Percentiles rank a stretch among this genome's conserved stretches.
Conservation (phyloP, 257 asterid species). For the Nicotiana sylvestris region DNA sequence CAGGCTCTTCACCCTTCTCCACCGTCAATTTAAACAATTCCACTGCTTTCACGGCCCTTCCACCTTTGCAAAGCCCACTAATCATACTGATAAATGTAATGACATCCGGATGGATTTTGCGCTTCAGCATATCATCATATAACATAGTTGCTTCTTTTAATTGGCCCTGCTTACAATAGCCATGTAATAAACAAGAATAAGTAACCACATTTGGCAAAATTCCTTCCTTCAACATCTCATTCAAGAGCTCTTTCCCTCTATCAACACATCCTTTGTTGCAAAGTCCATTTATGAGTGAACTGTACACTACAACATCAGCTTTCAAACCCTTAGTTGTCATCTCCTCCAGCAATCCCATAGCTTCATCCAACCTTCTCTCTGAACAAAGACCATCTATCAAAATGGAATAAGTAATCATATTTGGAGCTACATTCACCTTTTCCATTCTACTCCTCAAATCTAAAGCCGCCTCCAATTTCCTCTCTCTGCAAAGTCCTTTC, state of each 20-base stretch:
- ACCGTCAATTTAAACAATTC: slow-evolving; percentile 55
- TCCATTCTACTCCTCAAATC: slow-evolving; percentile 54
- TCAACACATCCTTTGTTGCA: slow-evolving; percentile 41
- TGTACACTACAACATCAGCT: slow-evolving; percentile 38
- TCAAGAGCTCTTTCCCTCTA: slow-evolving; percentile 43
- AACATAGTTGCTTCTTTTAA: slow-evolving; percentile 43
- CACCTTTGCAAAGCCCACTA: slow-evolving; percentile 41
- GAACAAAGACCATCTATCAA: slow-evolving; percentile 45
- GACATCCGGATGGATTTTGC: slow-evolving; percentile 54
- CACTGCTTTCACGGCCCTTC: slow-evolving; percentile 46
- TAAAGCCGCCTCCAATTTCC: slow-evolving; percentile 46
- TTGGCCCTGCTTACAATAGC: slow-evolving; percentile 51
- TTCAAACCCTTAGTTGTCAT: slow-evolving; percentile 47
- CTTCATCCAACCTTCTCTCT: slow-evolving; percentile 43
- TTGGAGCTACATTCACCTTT: slow-evolving; percentile 28
- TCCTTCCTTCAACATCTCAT: slow-evolving; percentile 53
- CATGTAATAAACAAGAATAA: slow-evolving; percentile 54
- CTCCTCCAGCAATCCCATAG: slow-evolving; percentile 41
- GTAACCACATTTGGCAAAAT: slow-evolving; percentile 46
- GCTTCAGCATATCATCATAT: slow-evolving; percentile 50
- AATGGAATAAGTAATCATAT: slow-evolving; percentile 40
- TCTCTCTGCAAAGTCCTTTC: slow-evolving; percentile 55
- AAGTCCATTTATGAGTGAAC: slow-evolving; percentile 46
- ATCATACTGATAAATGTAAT: slow-evolving; percentile 52
- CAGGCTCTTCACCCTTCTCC: slow-evolving; percentile 51